Conservation (phyloP, 805 yeast genomes). For the Lipomyces mesembrius region DNA sequence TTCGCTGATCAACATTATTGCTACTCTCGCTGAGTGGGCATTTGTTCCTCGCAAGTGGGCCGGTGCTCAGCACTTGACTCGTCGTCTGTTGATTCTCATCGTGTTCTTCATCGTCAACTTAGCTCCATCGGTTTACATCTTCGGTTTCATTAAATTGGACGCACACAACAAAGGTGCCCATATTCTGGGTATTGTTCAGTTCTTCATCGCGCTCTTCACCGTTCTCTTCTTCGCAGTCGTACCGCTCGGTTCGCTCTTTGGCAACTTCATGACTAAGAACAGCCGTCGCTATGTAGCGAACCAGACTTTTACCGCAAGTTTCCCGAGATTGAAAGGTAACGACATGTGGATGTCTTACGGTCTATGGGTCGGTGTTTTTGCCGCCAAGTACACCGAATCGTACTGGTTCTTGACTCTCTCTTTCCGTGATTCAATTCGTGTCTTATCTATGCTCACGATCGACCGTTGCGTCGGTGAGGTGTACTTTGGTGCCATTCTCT, state of each 20-base stretch:
- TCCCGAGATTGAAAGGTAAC: conserved; percentile 76
- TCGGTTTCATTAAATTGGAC: conserved; percentile 74
- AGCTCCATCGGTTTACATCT: conserved; percentile 84
- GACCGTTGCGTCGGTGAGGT: conserved; percentile 89
- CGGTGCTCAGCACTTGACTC: conserved; percentile 94
- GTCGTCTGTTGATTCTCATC: conserved; percentile 79
- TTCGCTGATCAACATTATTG: conserved; percentile 74
- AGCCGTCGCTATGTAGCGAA: conserved; percentile 90
- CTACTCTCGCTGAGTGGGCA: conserved; percentile 91
- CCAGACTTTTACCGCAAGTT: conserved; percentile 94
- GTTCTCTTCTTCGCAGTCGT: conserved; percentile 83
- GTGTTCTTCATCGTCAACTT: conserved; percentile 70
- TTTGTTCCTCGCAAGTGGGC: conserved; percentile 99
- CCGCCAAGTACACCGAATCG: conserved; percentile 88
- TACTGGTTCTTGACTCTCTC: conserved; percentile 89
- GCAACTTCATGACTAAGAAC: conserved; percentile 84
- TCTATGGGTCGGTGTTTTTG: conserved; percentile 86
- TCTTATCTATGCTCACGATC: conserved; percentile 80
- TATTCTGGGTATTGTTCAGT: conserved; percentile 81
- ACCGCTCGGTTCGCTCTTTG: conserved; percentile 97
- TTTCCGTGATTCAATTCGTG: conserved; percentile 92
- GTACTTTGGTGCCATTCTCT: conserved; percentile 78
- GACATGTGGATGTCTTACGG: conserved; percentile 97
- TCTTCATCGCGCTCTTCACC: conserved; percentile 85
- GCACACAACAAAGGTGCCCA: conserved; percentile 72